These are phyloP conservation scores for Saposhnikovia divaricata DNA, from an alignment of 129 eudicot genomes.

Conservation along the genomic window DNA sequence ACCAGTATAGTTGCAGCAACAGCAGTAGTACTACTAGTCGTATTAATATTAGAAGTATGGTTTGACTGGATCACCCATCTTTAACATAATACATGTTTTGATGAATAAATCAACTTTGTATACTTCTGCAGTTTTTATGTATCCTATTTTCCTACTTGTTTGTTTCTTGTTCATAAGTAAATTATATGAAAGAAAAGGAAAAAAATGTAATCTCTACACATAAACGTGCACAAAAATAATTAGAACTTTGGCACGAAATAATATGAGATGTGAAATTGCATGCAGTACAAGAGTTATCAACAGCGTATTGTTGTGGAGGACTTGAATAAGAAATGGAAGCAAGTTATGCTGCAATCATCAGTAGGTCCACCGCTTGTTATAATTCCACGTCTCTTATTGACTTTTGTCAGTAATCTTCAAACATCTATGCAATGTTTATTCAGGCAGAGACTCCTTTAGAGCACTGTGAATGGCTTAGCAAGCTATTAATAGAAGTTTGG, in stretches of 20 bases:
- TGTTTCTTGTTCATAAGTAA: not conserved
- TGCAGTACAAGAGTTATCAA: slow-evolving; percentile 75
- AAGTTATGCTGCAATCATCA: slow-evolving; percentile 49
- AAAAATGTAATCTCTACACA: not conserved
- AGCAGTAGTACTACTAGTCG: no score
- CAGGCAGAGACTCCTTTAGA: slow-evolving; percentile 92
- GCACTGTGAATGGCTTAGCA: slow-evolving; percentile 98
- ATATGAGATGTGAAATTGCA: slow-evolving; percentile 13
- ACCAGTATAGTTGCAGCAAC: no score
- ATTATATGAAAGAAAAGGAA: not conserved
- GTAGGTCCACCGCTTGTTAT: slow-evolving; percentile 26
- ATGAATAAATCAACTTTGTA: not conserved
- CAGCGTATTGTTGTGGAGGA: slow-evolving; percentile 64
- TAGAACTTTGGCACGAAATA: not conserved
- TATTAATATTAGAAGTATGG: not conserved
- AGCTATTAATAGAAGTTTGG: slow-evolving; percentile 81
- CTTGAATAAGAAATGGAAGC: slow-evolving; percentile 89
- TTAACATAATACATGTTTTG: not conserved
- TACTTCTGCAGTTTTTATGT: not conserved
- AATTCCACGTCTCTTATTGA: slow-evolving; percentile 4
- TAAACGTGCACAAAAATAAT: not conserved
- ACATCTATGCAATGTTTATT: slow-evolving; percentile 8
- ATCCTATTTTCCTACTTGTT: not conserved
- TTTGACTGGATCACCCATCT: not conserved
- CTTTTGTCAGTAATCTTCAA: not conserved